A percentile compares a stretch with the other conserved stretches of the same genome.
Evolutionary conservation across 116 monocot genomes (phyloP).

Genomic region (Cymodocea nodosa): DNA sequence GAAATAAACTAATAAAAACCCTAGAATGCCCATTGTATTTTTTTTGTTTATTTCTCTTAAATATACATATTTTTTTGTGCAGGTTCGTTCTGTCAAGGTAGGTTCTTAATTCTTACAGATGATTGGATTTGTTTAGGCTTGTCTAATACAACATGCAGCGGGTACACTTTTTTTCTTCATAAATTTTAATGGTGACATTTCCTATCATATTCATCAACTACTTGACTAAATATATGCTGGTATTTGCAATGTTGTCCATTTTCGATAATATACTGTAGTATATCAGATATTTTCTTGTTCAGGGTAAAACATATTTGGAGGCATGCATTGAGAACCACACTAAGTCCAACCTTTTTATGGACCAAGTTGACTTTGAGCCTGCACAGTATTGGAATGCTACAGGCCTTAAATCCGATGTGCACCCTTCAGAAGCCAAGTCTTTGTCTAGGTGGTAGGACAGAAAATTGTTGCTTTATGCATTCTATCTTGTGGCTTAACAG

Average conservation of each 20-base stretch:
- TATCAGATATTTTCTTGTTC: constrained; percentile 9
- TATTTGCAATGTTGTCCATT: background rate
- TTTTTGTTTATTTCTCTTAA: background rate
- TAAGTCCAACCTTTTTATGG: constrained; percentile 92
- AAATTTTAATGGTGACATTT: background rate
- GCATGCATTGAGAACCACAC: constrained; percentile 99
- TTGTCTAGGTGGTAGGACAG: constrained; percentile 40
- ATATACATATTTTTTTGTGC: constrained; percentile 20
- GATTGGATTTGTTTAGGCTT: constrained; percentile 1
- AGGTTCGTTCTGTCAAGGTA: constrained; percentile 98
- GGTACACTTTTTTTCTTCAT: background rate
- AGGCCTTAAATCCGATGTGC: constrained; percentile 60
- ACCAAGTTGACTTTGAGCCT: constrained; percentile 97
- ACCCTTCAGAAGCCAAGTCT: constrained; percentile 27
- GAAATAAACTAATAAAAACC: no score
- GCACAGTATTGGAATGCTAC: constrained; percentile 61
- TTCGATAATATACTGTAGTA: background rate
- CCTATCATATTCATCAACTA: background rate
- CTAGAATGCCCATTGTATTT: no score
- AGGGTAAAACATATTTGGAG: constrained; percentile 88
- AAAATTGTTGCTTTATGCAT: background rate
- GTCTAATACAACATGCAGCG: background rate
- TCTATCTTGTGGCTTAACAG: background rate
- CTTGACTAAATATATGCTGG: background rate
- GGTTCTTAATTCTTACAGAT: constrained; percentile 26